A percentile compares a stretch with the other conserved stretches of the same genome.
Conservation (phyloP, 1,284 basidiomycete species). For the Rhodotorula sp. region DNA sequence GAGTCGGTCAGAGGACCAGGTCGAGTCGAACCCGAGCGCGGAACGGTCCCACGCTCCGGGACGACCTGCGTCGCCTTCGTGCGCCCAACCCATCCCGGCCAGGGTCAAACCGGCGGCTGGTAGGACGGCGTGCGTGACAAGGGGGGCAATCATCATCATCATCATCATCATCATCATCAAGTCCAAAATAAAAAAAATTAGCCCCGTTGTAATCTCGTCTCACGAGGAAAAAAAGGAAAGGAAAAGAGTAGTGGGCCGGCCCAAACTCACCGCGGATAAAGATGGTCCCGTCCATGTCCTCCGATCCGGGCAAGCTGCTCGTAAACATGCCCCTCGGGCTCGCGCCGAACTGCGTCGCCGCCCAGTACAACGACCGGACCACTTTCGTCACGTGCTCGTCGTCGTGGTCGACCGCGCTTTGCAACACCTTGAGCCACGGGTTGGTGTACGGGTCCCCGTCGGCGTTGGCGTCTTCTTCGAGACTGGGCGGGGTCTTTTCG, state of each 20-base stretch:
- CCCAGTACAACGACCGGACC: constrained; percentile 42
- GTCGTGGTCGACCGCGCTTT: constrained; percentile 38
- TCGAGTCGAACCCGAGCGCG: constrained; percentile 40
- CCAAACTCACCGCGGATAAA: constrained; percentile 36
- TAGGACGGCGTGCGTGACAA: neutral
- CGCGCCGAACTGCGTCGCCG: constrained; percentile 40
- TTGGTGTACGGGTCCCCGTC: constrained; percentile 8
- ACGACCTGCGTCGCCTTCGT: constrained; percentile 34
- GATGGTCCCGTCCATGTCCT: constrained; percentile 42
- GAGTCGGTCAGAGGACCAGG: constrained; percentile 30
- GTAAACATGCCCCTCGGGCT: constrained; percentile 39
- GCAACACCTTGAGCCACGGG: constrained; percentile 33
- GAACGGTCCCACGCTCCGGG: constrained; percentile 39
- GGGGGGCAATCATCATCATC: constrained; percentile 5
- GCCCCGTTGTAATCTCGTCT: neutral
- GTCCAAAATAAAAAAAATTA: too few relatives aligned
- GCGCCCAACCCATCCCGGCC: constrained; percentile 30
- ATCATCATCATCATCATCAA: neutral
- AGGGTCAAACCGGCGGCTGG: constrained; percentile 28
- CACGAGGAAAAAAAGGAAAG: too few relatives aligned
- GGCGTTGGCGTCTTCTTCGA: neutral
- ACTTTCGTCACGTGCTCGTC: constrained; percentile 45
- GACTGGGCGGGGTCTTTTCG: neutral
- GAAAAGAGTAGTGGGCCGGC: too few relatives aligned
- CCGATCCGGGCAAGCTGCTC: constrained; percentile 34